These are phyloP conservation scores for Colletotrichum tamarilloi DNA, from an alignment of 2,329 filamentous ascomycete genomes.

Conservation along the genomic window DNA sequence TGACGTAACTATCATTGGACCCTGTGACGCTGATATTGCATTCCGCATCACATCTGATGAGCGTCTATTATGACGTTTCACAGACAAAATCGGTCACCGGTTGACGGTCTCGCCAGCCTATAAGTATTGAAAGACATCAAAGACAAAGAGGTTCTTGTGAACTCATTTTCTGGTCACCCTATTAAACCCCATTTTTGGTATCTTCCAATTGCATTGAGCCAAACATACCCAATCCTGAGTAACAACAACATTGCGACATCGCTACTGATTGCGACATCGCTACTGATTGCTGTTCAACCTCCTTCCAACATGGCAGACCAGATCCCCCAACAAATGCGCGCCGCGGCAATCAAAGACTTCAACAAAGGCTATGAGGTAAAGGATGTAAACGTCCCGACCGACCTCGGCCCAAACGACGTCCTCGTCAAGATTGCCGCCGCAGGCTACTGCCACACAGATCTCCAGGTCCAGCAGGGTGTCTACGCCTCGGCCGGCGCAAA, in stretches of 20 bases:
- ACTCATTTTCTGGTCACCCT: too few species aligned
- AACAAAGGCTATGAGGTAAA: slow-evolving; percentile 32
- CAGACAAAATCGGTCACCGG: background rate
- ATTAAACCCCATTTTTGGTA: too few species aligned
- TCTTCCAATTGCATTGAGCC: too few species aligned
- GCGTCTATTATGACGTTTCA: background rate
- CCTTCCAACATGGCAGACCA: slow-evolving; percentile 6
- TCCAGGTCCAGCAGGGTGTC: slow-evolving; percentile 34
- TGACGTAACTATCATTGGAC: slow-evolving; percentile 22
- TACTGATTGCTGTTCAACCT: too few species aligned
- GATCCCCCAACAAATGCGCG: slow-evolving; percentile 44
- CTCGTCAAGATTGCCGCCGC: slow-evolving; percentile 38
- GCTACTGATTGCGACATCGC: background rate
- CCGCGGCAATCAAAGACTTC: slow-evolving; percentile 42
- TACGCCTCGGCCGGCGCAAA: slow-evolving; percentile 38
- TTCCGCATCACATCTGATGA: background rate
- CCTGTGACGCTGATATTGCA: background rate
- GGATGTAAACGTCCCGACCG: slow-evolving; percentile 32
- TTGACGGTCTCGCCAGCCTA: background rate
- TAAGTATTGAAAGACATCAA: background rate
- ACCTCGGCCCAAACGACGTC: slow-evolving; percentile 33
- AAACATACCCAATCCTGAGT: too few species aligned
- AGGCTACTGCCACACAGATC: slow-evolving; percentile 38
- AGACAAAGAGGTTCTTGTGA: too few species aligned
- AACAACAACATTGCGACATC: background rate